These are phyloP conservation scores for Phalaenopsis aphrodite DNA, from an alignment of 106 monocot species.

Conservation along the genomic window DNA sequence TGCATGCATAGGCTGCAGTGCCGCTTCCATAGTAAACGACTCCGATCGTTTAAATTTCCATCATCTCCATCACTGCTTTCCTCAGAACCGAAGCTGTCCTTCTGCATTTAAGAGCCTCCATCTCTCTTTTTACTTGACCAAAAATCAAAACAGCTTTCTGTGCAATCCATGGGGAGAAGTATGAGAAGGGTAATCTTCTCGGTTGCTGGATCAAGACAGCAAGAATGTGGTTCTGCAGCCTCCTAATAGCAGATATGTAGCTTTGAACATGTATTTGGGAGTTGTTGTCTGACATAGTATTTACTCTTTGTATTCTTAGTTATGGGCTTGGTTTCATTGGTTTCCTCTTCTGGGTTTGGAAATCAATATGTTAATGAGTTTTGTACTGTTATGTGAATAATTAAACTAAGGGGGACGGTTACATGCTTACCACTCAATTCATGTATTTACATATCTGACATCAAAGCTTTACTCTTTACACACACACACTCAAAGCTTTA, in stretches of 20 bases:
- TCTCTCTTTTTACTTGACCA: background rate
- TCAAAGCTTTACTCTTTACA: no score
- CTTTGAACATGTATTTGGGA: background rate
- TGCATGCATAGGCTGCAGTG: background rate
- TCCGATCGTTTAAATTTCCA: background rate
- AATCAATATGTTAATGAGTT: no score
- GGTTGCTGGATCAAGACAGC: background rate
- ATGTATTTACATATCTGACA: no score
- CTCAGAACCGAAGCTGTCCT: background rate
- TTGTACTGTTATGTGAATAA: no score
- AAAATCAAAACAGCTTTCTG: background rate
- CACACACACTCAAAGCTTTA: no score
- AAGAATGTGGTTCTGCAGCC: background rate
- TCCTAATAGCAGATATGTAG: background rate
- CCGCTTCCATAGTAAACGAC: background rate
- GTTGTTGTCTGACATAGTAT: no score
- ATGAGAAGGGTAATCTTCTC: background rate
- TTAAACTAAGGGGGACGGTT: no score
- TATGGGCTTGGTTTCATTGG: no score
- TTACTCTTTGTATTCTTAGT: no score
- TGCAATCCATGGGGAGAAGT: background rate
- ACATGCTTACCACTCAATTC: no score
- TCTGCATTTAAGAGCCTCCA: background rate
- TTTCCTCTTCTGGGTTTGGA: no score
- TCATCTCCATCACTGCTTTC: background rate